A percentile compares a stretch with the other conserved stretches of the same genome.
phyloP scores from a whole-genome alignment of 306 rosid species.

The Ochetophila trinervis region DNA sequence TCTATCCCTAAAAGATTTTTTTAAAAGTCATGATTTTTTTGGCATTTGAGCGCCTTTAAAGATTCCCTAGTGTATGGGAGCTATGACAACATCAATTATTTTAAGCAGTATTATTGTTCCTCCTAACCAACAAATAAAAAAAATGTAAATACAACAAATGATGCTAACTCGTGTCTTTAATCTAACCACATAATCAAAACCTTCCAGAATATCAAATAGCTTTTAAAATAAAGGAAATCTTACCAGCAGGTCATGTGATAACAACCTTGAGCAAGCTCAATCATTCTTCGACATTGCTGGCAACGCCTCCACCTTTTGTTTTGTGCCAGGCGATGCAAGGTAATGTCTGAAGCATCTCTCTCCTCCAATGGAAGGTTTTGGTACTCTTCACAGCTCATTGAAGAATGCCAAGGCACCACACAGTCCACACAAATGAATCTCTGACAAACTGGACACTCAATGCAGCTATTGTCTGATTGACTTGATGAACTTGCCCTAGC shows the following conservation, averaged over 20 bases:
- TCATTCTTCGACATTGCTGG: slow-evolving; percentile 83
- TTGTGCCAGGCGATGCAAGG: slow-evolving; percentile 66
- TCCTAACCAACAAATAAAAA: too few species aligned
- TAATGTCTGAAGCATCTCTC: slow-evolving; percentile 69
- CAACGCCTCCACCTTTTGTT: slow-evolving; percentile 88
- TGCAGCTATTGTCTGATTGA: slow-evolving; percentile 68
- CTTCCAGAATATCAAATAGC: neutral
- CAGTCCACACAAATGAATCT: slow-evolving; percentile 79
- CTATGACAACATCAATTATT: too few species aligned
- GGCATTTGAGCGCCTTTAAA: too few species aligned
- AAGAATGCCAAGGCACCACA: slow-evolving; percentile 91
- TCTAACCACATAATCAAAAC: neutral
- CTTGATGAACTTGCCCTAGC: slow-evolving; percentile 75
- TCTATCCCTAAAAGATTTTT: too few species aligned
- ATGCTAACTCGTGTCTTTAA: neutral
- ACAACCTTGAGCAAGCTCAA: slow-evolving; percentile 84
- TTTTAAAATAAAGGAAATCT: slow-evolving; percentile 22
- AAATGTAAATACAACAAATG: too few species aligned
- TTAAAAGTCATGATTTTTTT: too few species aligned
- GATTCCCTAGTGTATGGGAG: too few species aligned
- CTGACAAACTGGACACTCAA: slow-evolving; percentile 84
- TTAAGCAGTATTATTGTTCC: too few species aligned
- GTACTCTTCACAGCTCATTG: slow-evolving; percentile 78
- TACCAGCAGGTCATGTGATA: slow-evolving; percentile 95
- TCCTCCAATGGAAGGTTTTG: slow-evolving; percentile 73